Conservation (phyloP, 2,329 filamentous ascomycete species). For the Trichophyton benhamiae region DNA sequence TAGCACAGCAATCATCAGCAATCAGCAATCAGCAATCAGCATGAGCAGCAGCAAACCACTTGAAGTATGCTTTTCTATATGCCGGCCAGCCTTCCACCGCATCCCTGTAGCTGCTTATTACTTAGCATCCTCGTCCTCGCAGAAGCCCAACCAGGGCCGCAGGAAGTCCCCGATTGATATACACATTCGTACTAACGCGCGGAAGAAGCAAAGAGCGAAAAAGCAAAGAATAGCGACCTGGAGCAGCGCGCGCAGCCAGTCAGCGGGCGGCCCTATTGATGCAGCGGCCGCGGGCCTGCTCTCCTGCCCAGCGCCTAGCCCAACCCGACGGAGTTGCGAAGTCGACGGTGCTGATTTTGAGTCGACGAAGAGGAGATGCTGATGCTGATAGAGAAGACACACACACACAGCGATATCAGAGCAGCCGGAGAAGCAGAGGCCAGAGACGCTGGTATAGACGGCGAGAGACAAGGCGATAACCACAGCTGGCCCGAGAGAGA, state of each 20-base stretch:
- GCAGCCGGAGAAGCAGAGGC: too few relatives aligned
- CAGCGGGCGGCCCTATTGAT: not conserved
- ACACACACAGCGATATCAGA: too few relatives aligned
- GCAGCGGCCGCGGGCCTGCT: not conserved
- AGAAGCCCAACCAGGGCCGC: not conserved
- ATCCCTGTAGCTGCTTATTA: not conserved
- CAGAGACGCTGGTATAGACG: too few relatives aligned
- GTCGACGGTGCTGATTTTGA: too few relatives aligned
- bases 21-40: too few relatives aligned
- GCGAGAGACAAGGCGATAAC: too few relatives aligned
- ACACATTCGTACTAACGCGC: slow-evolving; percentile 4
- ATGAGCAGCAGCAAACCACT: too few relatives aligned
- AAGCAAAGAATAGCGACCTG: not conserved
- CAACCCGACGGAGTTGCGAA: too few relatives aligned
- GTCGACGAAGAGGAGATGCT: too few relatives aligned
- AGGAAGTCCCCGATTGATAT: slow-evolving; percentile 3
- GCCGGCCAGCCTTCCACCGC: not conserved
- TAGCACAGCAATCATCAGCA: too few relatives aligned
- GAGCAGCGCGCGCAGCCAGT: not conserved
- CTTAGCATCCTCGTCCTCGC: not conserved
- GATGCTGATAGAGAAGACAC: too few relatives aligned
- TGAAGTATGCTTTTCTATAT: not conserved
- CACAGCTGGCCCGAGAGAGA: too few relatives aligned
- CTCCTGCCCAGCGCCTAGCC: not conserved
- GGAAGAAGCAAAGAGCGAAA: not conserved